A percentile compares a stretch with the other conserved stretches of the same genome.
These are phyloP conservation scores for Apiospora aurea DNA, from an alignment of 2,329 filamentous ascomycete genomes.

Conservation along the genomic window DNA sequence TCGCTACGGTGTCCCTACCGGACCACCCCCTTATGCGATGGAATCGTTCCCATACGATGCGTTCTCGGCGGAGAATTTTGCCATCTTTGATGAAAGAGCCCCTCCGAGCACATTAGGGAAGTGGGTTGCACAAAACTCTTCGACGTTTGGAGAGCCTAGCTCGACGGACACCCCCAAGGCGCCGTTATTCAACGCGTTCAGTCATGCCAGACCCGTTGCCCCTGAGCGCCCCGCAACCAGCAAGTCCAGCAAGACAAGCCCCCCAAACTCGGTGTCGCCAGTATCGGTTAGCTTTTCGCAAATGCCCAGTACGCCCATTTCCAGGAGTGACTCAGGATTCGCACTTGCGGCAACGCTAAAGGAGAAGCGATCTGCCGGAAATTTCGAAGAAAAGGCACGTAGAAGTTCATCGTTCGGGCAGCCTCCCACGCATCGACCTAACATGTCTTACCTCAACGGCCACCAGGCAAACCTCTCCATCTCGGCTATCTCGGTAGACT, in stretches of 20 bases:
- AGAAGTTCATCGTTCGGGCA: conserved; percentile 92
- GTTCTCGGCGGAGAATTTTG: conserved; percentile 85
- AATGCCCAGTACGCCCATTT: conserved; percentile 79
- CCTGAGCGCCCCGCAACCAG: conserved; percentile 81
- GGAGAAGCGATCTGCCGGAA: conserved; percentile 94
- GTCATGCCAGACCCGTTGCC: conserved; percentile 74
- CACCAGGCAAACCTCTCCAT: conserved; percentile 67
- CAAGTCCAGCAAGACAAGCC: conserved; percentile 67
- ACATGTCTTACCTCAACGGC: conserved; percentile 75
- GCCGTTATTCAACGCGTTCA: conserved; percentile 90
- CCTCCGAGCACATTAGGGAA: conserved; percentile 78
- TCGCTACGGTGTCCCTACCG: conserved; percentile 84
- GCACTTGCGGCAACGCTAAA: conserved; percentile 84
- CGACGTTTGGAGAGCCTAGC: conserved; percentile 78
- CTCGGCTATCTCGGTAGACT: conserved; percentile 66
- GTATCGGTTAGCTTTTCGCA: conserved; percentile 80
- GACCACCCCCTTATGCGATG: conserved; percentile 89
- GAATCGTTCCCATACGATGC: conserved; percentile 92
- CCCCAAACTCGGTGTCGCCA: conserved; percentile 74
- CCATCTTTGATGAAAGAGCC: conserved; percentile 78
- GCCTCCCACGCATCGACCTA: conserved; percentile 72
- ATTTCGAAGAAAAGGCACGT: conserved; percentile 76
- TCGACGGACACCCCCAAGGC: conserved; percentile 58
- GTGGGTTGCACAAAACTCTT: conserved; percentile 88
- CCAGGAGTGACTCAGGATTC: conserved; percentile 90